Evolutionary conservation across 306 rosid species (phyloP).

Genomic region (Lithocarpus polystachyus): DNA sequence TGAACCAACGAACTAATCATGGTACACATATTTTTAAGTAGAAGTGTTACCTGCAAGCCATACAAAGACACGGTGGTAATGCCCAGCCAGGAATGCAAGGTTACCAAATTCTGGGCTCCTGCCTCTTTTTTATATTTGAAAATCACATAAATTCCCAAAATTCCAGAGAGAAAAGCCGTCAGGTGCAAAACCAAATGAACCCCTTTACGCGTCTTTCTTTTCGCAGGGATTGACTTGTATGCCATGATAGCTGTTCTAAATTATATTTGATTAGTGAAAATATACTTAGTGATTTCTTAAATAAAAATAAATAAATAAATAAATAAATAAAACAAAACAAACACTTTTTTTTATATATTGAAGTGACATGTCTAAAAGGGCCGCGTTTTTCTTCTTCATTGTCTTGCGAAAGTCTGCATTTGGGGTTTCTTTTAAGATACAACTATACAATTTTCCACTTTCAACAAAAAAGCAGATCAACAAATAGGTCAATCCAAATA

Average conservation of each 20-base stretch:
- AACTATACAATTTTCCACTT: too few relatives aligned
- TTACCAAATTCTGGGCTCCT: slow-evolving; percentile 17
- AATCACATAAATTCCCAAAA: slow-evolving; percentile 44
- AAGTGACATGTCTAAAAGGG: too few relatives aligned
- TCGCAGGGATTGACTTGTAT: slow-evolving; percentile 45
- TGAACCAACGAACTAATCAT: neutral
- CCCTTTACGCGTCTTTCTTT: slow-evolving; percentile 32
- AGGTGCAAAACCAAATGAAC: slow-evolving; percentile 54
- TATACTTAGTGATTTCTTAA: too few relatives aligned
- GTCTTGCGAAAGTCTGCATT: too few relatives aligned
- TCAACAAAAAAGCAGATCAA: too few relatives aligned
- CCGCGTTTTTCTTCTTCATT: too few relatives aligned
- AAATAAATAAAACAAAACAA: too few relatives aligned
- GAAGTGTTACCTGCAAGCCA: slow-evolving; percentile 56
- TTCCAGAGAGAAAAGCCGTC: slow-evolving; percentile 43
- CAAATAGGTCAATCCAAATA: too few relatives aligned
- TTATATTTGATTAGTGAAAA: neutral
- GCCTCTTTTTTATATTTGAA: slow-evolving; percentile 41
- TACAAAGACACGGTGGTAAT: slow-evolving; percentile 44
- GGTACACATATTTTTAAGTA: neutral
- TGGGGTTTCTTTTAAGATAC: too few relatives aligned
- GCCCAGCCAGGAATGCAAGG: slow-evolving; percentile 83
- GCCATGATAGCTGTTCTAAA: slow-evolving; percentile 55
- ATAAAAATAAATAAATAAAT: too few relatives aligned
- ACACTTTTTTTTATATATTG: too few relatives aligned